Conservation (phyloP, 306 rosid species). For the Ormosia semicastrata region DNA sequence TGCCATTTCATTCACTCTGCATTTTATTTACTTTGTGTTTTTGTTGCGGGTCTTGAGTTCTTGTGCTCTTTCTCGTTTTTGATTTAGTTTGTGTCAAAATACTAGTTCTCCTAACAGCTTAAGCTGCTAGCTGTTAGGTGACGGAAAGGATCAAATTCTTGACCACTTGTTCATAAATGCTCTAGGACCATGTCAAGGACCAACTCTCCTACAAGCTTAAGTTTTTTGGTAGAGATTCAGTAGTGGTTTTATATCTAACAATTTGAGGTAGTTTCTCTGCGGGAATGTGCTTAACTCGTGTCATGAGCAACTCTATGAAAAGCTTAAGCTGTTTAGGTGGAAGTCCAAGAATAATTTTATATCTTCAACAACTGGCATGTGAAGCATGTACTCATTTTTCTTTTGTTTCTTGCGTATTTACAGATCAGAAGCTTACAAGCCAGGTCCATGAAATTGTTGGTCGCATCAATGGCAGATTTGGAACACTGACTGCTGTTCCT, state of each 20-base stretch:
- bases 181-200: neutral
- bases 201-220: neutral
- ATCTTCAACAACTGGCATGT: slow-evolving; percentile 1
- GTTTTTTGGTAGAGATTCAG: neutral
- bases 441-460: slow-evolving; percentile 98
- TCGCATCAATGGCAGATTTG: slow-evolving; percentile 89
- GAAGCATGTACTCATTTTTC: neutral
- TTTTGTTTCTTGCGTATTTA: slow-evolving; percentile 33
- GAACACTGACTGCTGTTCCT: slow-evolving; percentile 76
- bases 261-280: neutral
- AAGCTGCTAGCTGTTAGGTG: neutral
- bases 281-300: neutral
- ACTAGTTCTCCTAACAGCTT: slow-evolving; percentile 1
- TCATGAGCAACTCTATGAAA: neutral
- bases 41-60: slow-evolving; percentile 1
- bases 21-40: neutral
- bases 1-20: neutral
- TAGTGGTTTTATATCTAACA: neutral
- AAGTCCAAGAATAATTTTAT: neutral
- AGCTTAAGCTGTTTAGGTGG: neutral
- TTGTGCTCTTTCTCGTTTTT: neutral
- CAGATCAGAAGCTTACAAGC: slow-evolving; percentile 95
- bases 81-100: neutral
- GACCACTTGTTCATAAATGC: neutral
- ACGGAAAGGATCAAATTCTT: neutral